Percentiles rank a stretch among this genome's conserved stretches.
Evolutionary conservation across 805 yeast genomes (phyloP).

Genomic region (Saccharomycopsis guyanensis): DNA sequence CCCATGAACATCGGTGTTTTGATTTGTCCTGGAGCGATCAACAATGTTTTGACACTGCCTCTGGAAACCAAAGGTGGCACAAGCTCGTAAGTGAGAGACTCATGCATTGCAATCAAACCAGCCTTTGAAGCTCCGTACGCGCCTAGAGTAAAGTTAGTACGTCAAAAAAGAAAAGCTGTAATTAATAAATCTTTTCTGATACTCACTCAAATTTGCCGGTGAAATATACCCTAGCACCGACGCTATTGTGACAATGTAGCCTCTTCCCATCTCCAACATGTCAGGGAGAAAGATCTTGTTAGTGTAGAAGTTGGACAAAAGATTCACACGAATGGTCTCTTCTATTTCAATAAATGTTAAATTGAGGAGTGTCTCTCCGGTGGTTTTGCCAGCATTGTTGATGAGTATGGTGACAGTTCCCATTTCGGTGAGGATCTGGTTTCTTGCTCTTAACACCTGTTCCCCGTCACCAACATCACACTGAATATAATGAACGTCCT

Average conservation of each 20-base stretch:
- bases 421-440: conserved; percentile 25
- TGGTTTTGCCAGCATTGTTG: conserved; percentile 79
- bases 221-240: conserved; percentile 80
- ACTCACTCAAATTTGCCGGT: conserved; percentile 57
- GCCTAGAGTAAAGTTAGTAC: conserved; percentile 26
- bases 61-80: conserved; percentile 37
- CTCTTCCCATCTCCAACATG: conserved; percentile 55
- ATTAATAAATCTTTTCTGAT: neutral
- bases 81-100: conserved; percentile 64
- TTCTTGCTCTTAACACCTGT: conserved; percentile 36
- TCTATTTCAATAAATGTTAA: conserved; percentile 53
- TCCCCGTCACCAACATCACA: conserved; percentile 63
- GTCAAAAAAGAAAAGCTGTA: neutral
- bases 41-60: conserved; percentile 59
- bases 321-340: conserved; percentile 55
- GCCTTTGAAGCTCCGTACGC: conserved; percentile 90
- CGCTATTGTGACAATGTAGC: conserved; percentile 74
- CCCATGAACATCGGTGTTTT: conserved; percentile 66
- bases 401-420: conserved; percentile 64
- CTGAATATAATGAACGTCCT: conserved; percentile 43
- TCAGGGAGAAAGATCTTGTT: conserved; percentile 65
- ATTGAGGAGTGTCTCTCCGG: conserved; percentile 50
- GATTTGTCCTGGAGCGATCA: conserved; percentile 85
- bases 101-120: conserved; percentile 79
- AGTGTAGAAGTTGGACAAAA: conserved; percentile 62